Conservation (phyloP, 108 stramenopile species). For the Epithemia pelagica region DNA sequence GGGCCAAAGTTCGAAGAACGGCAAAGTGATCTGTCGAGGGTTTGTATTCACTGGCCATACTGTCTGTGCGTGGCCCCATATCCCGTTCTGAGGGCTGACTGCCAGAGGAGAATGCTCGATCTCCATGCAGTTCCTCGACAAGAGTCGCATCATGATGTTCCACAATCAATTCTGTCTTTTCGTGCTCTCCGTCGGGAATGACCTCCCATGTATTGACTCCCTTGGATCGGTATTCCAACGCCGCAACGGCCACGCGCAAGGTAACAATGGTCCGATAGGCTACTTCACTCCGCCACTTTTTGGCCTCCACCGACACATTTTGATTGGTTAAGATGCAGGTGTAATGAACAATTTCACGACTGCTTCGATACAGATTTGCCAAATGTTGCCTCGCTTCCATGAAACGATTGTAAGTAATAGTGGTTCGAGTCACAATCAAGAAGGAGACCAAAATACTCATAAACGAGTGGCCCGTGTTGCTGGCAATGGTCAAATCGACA, state of each 20-base stretch:
- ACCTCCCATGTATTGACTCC: conserved; percentile 1
- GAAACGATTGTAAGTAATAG: conserved; percentile 23
- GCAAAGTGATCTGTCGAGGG: conserved; percentile 1
- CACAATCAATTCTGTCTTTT: background rate
- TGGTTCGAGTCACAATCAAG: conserved; percentile 27
- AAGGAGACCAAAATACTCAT: conserved; percentile 29
- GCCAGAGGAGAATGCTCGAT: background rate
- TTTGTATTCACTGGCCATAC: background rate
- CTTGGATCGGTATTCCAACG: conserved; percentile 18
- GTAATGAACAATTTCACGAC: conserved; percentile 29
- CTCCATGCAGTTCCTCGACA: background rate
- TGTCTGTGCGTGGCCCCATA: background rate
- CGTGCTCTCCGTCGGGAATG: conserved; percentile 1
- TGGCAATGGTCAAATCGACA: conserved; percentile 20
- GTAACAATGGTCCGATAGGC: conserved; percentile 27
- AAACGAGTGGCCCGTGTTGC: conserved; percentile 30
- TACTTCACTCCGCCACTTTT: conserved; percentile 41
- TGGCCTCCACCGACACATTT: conserved; percentile 11
- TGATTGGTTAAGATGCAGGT: conserved; percentile 18
- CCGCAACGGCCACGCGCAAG: conserved; percentile 28
- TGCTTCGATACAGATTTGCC: conserved; percentile 4
- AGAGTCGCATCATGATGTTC: background rate
- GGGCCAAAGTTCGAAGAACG: background rate
- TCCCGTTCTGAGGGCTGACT: background rate
- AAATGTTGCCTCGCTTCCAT: conserved; percentile 14